These are phyloP conservation scores for Prunus mongolica DNA, from an alignment of 306 rosid genomes.

Conservation along the genomic window DNA sequence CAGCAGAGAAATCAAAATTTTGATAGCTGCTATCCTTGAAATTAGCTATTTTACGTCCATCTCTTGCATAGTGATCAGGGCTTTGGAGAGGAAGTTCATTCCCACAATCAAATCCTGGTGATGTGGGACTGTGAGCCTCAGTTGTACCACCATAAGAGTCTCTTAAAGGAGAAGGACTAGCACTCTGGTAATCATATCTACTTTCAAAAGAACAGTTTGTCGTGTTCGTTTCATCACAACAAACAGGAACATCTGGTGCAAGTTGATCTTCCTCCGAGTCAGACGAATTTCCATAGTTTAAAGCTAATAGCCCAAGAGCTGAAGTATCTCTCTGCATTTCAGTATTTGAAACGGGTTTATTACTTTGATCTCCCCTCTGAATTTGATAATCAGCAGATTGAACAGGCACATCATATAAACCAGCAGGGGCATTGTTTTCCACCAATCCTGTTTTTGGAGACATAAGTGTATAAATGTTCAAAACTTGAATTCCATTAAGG, in stretches of 20 bases:
- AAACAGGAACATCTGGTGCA: slow-evolving; percentile 36
- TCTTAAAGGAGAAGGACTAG: slow-evolving; percentile 38
- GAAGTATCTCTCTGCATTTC: slow-evolving; percentile 47
- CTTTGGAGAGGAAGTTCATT: slow-evolving; percentile 28
- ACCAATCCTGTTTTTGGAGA: slow-evolving; percentile 43
- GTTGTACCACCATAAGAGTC: slow-evolving; percentile 29
- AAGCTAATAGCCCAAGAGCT: slow-evolving; percentile 87
- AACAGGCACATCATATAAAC: slow-evolving; percentile 40
- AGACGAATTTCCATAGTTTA: slow-evolving; percentile 81
- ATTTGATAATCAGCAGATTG: slow-evolving; percentile 33
- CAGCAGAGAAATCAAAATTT: slow-evolving; percentile 33
- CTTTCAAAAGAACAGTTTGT: slow-evolving; percentile 44
- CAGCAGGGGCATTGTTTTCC: slow-evolving; percentile 33
- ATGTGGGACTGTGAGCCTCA: slow-evolving; percentile 19
- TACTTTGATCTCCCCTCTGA: slow-evolving; percentile 32
- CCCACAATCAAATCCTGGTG: slow-evolving; percentile 23
- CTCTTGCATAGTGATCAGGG: slow-evolving; percentile 13
- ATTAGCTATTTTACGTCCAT: slow-evolving; percentile 33
- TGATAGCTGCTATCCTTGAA: slow-evolving; percentile 19
- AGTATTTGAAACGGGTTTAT: slow-evolving; percentile 30
- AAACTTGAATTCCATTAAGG: not conserved
- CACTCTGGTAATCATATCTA: slow-evolving; percentile 32
- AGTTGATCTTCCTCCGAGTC: slow-evolving; percentile 79
- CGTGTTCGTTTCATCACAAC: slow-evolving; percentile 33
- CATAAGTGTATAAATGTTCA: not conserved